Conservation (phyloP, 1,284 basidiomycete genomes). For the Ceratobasidium sp. region DNA sequence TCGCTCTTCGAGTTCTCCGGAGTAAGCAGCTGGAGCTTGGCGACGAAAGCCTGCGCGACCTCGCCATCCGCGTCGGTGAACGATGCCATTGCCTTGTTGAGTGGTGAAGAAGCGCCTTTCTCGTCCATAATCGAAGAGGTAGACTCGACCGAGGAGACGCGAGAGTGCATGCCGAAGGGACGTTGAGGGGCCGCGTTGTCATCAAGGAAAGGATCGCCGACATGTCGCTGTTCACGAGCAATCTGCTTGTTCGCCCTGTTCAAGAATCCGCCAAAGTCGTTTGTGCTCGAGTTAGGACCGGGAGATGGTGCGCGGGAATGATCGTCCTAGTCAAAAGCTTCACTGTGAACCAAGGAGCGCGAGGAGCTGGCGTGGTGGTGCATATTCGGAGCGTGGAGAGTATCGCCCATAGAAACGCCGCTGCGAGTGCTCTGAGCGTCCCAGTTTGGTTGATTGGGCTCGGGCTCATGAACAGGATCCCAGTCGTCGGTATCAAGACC, state of each 20-base stretch:
- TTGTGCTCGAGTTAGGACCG: constrained; percentile 56
- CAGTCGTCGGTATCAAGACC: constrained; percentile 67
- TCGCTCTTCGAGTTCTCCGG: constrained; percentile 91
- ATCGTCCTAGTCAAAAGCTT: constrained; percentile 67
- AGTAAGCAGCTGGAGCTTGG: constrained; percentile 82
- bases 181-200: constrained; percentile 67
- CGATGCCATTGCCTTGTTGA: constrained; percentile 93
- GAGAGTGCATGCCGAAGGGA: constrained; percentile 85
- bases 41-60: constrained; percentile 88
- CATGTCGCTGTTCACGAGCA: constrained; percentile 78
- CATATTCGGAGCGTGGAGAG: constrained; percentile 54
- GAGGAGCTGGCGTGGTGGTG: constrained; percentile 53
- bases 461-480: constrained; percentile 66
- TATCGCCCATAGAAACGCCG: constrained; percentile 51
- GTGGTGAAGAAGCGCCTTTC: constrained; percentile 81
- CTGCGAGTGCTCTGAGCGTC: constrained; percentile 54
- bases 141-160: constrained; percentile 85
- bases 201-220: constrained; percentile 88
- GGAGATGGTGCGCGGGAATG: constrained; percentile 54
- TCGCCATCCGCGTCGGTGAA: constrained; percentile 94
- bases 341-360: constrained; percentile 64
- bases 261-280: constrained; percentile 78
- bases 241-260: constrained; percentile 87
- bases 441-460: constrained; percentile 69
- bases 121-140: constrained; percentile 91